Base-by-base conservation (phyloP, 768 basidiomycete species). In the Termitomyces sp. region DNA sequence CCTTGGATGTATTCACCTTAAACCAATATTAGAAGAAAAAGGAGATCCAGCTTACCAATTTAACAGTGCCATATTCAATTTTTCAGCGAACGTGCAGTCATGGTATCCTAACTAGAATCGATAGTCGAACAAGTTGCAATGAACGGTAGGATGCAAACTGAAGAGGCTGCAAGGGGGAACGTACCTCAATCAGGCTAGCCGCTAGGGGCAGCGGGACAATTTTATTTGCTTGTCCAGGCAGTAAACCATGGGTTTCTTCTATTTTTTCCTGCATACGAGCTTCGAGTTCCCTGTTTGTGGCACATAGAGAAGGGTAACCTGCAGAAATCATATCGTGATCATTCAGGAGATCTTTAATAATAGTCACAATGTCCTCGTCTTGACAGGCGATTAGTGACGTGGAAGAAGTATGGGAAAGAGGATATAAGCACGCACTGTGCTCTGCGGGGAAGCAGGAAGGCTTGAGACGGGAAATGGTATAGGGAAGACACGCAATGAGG, bases 81-180 rank as follows among this genome's bases (percentile, higher is more conserved):
- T 65, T 29, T 60, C 60, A 11, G 50, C 51, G 10, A 65, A 52
- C 4, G 63, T 54, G 31, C 55, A 59, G 3, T 56, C 44, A 5
- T 54, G 51, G 42, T 60, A 65, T 2, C 34, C 63, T 10, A 63
- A 48, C 66, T 67, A 44, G 7, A n/a, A n/a, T n/a, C 14, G 10
- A 49, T 17, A n/a, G 5, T 5, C n/a, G n/a, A n/a, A n/a, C n/a
- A n/a, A 46, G 29, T 10, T 0, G 1, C 17, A 45, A 16, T 21
- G 6, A 7, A 9, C 8, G 16, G 12, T 23, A 34, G 32, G 32
- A 12, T 21, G 12, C 16, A 37, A 25, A 23, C 14, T 2, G 1
- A 16, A 27, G 14, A 25, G 27, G 12, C 10, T 3, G 14, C 16
- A 27, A 37, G 7, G 1, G n/a, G 4, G 5, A 14, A 35, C 38